phyloP scores from a whole-genome alignment of 495 filamentous ascomycete species.

The Xylaria curta region DNA sequence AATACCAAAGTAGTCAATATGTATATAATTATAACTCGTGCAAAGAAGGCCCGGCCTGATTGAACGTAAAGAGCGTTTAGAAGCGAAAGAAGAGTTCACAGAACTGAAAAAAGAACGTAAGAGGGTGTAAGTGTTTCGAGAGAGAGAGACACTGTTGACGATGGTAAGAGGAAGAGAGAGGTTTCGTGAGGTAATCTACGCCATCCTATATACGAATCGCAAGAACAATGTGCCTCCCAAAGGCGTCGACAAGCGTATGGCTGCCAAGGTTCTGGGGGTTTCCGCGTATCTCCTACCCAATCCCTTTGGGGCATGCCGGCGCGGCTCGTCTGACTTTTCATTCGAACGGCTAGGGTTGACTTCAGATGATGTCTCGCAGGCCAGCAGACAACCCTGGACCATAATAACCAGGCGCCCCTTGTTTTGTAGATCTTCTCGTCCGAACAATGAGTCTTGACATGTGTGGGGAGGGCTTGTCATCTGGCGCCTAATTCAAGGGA shows the following conservation, averaged over 20 bases:
- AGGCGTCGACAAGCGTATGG: background rate
- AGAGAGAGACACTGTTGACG: slow-evolving; percentile 40
- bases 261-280: background rate
- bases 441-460: slow-evolving; percentile 36
- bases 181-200: background rate
- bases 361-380: slow-evolving; percentile 30
- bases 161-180: slow-evolving; percentile 35
- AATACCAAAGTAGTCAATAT: slow-evolving; percentile 17
- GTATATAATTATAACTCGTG: slow-evolving; percentile 18
- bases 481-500: slow-evolving; percentile 27
- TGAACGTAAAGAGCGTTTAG: slow-evolving; percentile 37
- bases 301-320: slow-evolving; percentile 30
- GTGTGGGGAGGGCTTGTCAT: slow-evolving; percentile 28
- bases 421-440: slow-evolving; percentile 38
- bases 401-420: slow-evolving; percentile 25
- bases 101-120: slow-evolving; percentile 54
- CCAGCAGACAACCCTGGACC: slow-evolving; percentile 1
- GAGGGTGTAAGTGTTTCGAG: slow-evolving; percentile 24
- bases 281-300: slow-evolving; percentile 25
- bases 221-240: background rate
- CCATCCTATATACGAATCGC: slow-evolving; percentile 15
- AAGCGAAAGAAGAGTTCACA: slow-evolving; percentile 49
- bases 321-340: slow-evolving; percentile 25
- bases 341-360: slow-evolving; percentile 16
- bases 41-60: slow-evolving; percentile 48